Evolutionary conservation across 2,329 filamentous ascomycete genomes (phyloP), one percentile per base, ranked within the genome.

Genomic region (Botrytis elliptica): DNA sequence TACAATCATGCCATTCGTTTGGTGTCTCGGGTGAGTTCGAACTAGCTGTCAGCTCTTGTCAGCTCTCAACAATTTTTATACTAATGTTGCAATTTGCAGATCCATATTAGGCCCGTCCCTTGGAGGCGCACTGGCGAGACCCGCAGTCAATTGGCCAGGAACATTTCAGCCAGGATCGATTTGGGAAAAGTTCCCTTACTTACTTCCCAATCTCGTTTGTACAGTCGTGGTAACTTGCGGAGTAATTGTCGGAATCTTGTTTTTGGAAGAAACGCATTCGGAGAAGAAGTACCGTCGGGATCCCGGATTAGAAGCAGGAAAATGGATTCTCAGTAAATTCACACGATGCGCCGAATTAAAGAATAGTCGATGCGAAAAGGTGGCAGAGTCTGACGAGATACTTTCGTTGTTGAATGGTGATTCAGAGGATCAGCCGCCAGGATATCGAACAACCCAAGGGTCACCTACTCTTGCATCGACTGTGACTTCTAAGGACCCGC

Each of bases 1-100:
- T 84, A 94, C 95, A 20, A 95, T 98, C 78, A 98, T 99, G 94
- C 96, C 96, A 10, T 94, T 97, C 81, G 93, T 98, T 40, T 99
- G 96, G 96, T 98, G 95, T 81, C 88, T 99, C 80, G 96, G 96
- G 86, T 93, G 85, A 84, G 86, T 70, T 9, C 22, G n/a, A 38
- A 20, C 71, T 67, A 49, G 59, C 63, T 57, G 33, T 72, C 55
- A 72, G 70, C 69, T 62, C 33, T 75, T 60, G 38, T 74, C 59
- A 65, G 63, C 63, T 20, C 62, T 70, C 52, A 57, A 57, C 57
- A 73, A 72, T 22, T 68, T 68, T 71, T 36, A 59, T 42, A 29
- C 46, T 68, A 59, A 68, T 42, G 4, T 40, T 36, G 49, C 22
- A 46, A 40, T 59, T 36, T 71, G 78, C 73, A 93, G 92, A 79